phyloP scores from a whole-genome alignment of 148 eudicot species.

The Heliamphora exappendiculata region DNA sequence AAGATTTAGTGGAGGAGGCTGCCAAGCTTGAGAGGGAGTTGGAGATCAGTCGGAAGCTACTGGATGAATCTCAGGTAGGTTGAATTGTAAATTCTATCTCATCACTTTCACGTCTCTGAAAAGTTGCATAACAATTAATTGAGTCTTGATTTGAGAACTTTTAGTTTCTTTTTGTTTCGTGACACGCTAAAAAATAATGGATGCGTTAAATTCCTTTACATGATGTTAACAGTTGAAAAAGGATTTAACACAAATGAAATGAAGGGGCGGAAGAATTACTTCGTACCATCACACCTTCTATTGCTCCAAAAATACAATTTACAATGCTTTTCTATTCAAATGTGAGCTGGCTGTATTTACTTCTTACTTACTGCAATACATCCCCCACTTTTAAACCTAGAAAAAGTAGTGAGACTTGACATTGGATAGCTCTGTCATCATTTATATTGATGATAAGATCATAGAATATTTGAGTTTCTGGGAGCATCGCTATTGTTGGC shows the following conservation, averaged over 20 bases:
- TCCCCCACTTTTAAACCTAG: background rate
- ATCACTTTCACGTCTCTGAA: background rate
- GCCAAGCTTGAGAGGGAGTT: constrained; percentile 64
- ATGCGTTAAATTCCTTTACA: background rate
- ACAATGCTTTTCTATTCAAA: background rate
- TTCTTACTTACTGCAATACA: background rate
- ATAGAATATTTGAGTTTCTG: background rate
- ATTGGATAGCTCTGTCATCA: background rate
- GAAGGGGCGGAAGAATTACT: background rate
- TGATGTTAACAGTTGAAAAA: background rate
- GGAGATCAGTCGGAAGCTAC: constrained; percentile 70
- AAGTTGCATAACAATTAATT: background rate
- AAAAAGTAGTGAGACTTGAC: background rate
- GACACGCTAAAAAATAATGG: too few relatives aligned
- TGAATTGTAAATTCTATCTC: background rate
- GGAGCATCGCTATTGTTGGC: background rate
- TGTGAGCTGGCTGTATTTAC: constrained; percentile 1
- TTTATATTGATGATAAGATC: background rate
- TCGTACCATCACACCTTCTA: too few relatives aligned
- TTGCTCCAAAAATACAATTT: background rate
- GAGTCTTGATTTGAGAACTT: background rate
- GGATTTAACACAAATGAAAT: background rate
- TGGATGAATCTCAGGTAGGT: constrained; percentile 93
- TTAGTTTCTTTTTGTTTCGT: background rate
- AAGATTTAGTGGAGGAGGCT: constrained; percentile 54